Conservation (phyloP, 768 basidiomycete species). For the Tephrocybe sp. region DNA sequence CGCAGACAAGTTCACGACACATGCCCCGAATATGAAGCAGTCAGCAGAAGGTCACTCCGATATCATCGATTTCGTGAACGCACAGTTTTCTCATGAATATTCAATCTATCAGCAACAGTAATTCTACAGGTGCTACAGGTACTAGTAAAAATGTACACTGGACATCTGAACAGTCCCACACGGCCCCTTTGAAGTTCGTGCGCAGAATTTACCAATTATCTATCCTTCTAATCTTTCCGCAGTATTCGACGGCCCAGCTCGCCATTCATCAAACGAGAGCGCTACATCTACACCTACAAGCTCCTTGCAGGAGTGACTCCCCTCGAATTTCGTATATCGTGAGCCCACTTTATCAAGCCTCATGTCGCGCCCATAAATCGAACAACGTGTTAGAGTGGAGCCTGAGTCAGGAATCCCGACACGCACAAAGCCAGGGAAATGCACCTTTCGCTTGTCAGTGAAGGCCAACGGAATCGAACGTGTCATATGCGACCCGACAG, state of each 20-base stretch:
- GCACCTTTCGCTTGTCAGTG: slow-evolving; percentile 53
- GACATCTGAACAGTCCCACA: slow-evolving; percentile 18
- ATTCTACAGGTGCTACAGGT: slow-evolving; percentile 18
- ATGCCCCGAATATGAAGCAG: slow-evolving; percentile 42
- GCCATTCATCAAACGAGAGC: slow-evolving; percentile 32
- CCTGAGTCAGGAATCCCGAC: slow-evolving; percentile 38
- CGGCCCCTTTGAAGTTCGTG: slow-evolving; percentile 20
- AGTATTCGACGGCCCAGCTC: slow-evolving; percentile 14
- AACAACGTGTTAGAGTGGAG: slow-evolving; percentile 39
- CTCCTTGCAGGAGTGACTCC: slow-evolving; percentile 43
- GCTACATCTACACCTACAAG: slow-evolving; percentile 55
- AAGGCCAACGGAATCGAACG: slow-evolving; percentile 58
- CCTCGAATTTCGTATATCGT: slow-evolving; percentile 54
- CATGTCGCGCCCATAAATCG: not conserved
- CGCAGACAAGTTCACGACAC: slow-evolving; percentile 25
- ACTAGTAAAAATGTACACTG: slow-evolving; percentile 23
- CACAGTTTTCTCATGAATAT: not conserved
- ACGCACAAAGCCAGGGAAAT: slow-evolving; percentile 48
- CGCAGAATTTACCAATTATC: not conserved
- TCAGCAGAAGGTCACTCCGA: slow-evolving; percentile 35
- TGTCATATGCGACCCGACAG: slow-evolving; percentile 45
- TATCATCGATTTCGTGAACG: slow-evolving; percentile 9
- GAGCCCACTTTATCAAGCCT: slow-evolving; percentile 20
- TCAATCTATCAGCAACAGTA: slow-evolving; percentile 20
- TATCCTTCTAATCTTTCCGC: not conserved